Base-by-base conservation (phyloP, 805 yeast species). In the Saccharomycopsis lassenensis region DNA sequence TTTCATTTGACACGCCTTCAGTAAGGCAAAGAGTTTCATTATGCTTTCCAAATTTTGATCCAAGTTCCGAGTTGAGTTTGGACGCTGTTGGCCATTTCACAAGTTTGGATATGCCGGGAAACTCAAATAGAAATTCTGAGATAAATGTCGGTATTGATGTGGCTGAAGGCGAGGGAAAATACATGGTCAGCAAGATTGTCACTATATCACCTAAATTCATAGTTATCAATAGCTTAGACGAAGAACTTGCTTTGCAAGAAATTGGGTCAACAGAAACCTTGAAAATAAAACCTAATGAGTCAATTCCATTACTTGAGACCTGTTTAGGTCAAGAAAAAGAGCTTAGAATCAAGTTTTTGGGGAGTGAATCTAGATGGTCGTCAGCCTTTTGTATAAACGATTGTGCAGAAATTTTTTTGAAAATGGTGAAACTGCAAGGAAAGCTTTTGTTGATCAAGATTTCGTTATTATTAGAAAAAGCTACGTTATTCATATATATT, bases 11-110 rank as follows among this genome's bases (percentile, higher is more conserved):
- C 17, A 62, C 61, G 10, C 69, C 66, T 23, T 59, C 58, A 7
- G 77, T 72, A 33, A 68, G 75, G 19, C 69, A 65, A 28, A 63
- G 93, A 40, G 93, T 87, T 0, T 50, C 67, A 18, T 48, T 87
- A 5, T 67, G 69, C 41, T 65, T 83, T 15, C 80, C 70, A 1
- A 82, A 80, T 37, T 78, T 94, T 0, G 63, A 65, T 5, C 70
- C 82, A 71, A 80, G 95, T 45, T 53, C 62, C 1, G 82, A 84
- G 2, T 62, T 84, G 32, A 77, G 94, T 52, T 75, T 91, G 49
- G 95, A 87, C 52, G 93, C 94, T 3, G 69, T 89, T 37, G 98
- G 98, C 0, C 89, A 86, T 45, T 63, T 75, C 1, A 66, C 70
- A 29, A 94, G 75, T 38, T 60, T 70, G 2, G 56, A 58, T 3